Conservation (phyloP, 306 rosid genomes). For the Hylodesmum podocarpum region DNA sequence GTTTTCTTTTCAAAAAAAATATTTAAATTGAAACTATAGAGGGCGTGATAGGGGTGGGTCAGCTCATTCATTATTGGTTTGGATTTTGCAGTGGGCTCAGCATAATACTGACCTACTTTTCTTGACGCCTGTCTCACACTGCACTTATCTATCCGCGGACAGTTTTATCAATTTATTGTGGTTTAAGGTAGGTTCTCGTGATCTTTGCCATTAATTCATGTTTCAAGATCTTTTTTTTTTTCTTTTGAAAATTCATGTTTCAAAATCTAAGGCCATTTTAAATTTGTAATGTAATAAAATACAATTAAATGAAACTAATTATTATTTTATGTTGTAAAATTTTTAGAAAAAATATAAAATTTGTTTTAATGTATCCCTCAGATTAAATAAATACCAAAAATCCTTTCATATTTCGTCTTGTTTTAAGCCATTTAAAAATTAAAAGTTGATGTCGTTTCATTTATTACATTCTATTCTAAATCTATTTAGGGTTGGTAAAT, state of each 20-base stretch:
- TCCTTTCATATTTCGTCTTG: background rate
- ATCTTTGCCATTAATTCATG: background rate
- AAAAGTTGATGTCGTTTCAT: background rate
- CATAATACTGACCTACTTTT: background rate
- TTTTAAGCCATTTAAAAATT: background rate
- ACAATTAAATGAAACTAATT: background rate
- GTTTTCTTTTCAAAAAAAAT: too few relatives aligned
- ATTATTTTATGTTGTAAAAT: background rate
- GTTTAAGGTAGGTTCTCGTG: background rate
- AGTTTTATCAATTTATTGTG: background rate
- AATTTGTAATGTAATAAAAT: background rate
- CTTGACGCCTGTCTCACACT: background rate
- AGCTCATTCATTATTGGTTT: constrained; percentile 1
- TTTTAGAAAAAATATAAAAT: background rate
- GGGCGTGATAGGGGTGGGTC: background rate
- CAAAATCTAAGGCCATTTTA: background rate
- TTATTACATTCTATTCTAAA: background rate
- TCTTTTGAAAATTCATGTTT: background rate
- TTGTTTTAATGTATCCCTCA: background rate
- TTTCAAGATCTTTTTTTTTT: background rate
- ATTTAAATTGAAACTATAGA: background rate
- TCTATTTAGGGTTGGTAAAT: background rate
- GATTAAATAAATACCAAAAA: background rate
- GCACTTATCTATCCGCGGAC: background rate
- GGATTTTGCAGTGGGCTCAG: background rate